Evolutionary conservation across 225 moss, liverwort and hornwort genomes (phyloP), one percentile per base, ranked within the genome.

Genomic region (Pseudoscleropodium purum): DNA sequence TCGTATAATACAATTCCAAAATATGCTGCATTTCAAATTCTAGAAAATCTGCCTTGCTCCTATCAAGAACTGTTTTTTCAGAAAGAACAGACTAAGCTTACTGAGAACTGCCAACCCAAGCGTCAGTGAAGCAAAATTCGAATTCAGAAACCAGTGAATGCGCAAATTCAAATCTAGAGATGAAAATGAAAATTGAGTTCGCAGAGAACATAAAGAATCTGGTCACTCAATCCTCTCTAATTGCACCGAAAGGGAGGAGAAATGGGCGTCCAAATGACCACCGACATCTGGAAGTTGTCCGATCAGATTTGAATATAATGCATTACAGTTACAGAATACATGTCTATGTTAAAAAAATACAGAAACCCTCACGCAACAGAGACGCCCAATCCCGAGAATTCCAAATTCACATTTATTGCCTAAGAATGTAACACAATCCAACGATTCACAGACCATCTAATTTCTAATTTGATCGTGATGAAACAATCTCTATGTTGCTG

Each of bases 351-450:
- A 9, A 25, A 34, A 51, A 82, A 5, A 66, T 56, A 75, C 81
- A 87, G 18, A 92, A 72, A 68, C 70, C 80, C 51, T 89, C 59
- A 63, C 51, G n/a, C 79, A 64, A 47, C 23, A 81, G 63, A 34
- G 56, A 70, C 47, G 34, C 82, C 34, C 69, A 21, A 61, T 70
- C 65, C 59, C 29, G 19, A 51, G 20, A n/a, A 21, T 59, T 80
- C 84, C 75, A 73, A 77, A 59, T 66, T 73, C 78, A 57, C 72
- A 79, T 78, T 83, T 64, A 72, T 87, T 89, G 30, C 81, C 85
- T 91, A 79, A 45, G 52, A 89, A 85, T 87, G 89, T 64, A 82
- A 82, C 83, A 79, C 73, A 39, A 59, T 88, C 83, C 66, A 86
- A 70, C 82, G 75, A 87, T 52, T 87, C 81, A 73, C 57, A 56